Percentiles rank a stretch among this genome's conserved stretches.
These are phyloP conservation scores for Gleditsia sinensis DNA, from an alignment of 306 rosid genomes.

Conservation along the genomic window DNA sequence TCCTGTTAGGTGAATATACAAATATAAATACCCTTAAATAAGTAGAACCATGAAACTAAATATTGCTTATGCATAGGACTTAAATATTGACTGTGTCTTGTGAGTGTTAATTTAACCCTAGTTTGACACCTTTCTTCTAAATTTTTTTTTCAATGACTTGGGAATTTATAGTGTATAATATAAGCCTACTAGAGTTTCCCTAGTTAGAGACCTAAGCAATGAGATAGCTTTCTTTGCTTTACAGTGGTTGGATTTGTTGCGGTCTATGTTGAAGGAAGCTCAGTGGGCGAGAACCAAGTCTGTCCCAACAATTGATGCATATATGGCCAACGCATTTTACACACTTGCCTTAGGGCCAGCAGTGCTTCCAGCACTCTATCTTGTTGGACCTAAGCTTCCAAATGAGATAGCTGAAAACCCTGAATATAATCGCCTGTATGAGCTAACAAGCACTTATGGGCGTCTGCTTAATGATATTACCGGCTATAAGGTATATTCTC, in stretches of 20 bases:
- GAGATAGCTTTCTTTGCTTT: conserved; percentile 25
- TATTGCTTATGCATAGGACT: neutral
- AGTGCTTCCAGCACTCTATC: conserved; percentile 77
- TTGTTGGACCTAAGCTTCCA: conserved; percentile 77
- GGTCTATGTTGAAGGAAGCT: conserved; percentile 74
- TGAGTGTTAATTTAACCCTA: neutral
- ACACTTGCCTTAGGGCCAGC: conserved; percentile 81
- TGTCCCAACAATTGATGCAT: conserved; percentile 67
- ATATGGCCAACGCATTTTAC: conserved; percentile 63
- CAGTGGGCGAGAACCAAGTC: conserved; percentile 58
- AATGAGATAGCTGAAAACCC: conserved; percentile 39
- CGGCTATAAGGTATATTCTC: conserved; percentile 53
- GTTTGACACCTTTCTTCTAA: neutral
- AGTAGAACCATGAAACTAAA: neutral
- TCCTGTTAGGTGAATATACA: neutral
- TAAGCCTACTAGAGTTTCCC: neutral
- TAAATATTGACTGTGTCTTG: neutral
- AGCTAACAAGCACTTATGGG: conserved; percentile 64
- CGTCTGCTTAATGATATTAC: conserved; percentile 78
- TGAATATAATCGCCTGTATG: conserved; percentile 52
- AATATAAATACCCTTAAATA: neutral
- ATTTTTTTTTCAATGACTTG: neutral
- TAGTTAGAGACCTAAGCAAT: neutral
- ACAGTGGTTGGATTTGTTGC: conserved; percentile 78
- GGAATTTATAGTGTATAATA: neutral